Percentiles rank a stretch among this genome's conserved stretches.
Evolutionary conservation across 768 basidiomycete genomes (phyloP).

Genomic region (Baorangia bicolor): DNA sequence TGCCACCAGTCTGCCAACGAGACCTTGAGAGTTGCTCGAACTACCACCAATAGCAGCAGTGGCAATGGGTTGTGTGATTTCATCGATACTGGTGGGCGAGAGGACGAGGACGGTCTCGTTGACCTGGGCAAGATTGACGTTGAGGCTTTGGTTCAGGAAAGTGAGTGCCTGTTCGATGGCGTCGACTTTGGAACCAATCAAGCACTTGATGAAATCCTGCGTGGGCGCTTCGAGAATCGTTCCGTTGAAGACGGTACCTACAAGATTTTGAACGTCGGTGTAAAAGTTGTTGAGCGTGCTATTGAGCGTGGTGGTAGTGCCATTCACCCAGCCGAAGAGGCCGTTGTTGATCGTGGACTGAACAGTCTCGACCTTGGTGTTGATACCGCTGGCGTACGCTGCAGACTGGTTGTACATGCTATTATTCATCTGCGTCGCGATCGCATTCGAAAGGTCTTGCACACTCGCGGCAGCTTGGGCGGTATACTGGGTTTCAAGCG

Average conservation of each 20-base stretch:
- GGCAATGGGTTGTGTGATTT: constrained; percentile 77
- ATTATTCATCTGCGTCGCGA: constrained; percentile 73
- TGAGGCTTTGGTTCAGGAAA: constrained; percentile 86
- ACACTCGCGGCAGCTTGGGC: constrained; percentile 59
- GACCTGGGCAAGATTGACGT: constrained; percentile 76
- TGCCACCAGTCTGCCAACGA: constrained; percentile 71
- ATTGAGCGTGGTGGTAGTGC: constrained; percentile 85
- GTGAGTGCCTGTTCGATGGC: constrained; percentile 86
- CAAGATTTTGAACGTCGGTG: constrained; percentile 73
- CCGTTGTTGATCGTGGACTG: constrained; percentile 82
- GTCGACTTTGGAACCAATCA: constrained; percentile 88
- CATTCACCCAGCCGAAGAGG: constrained; percentile 94
- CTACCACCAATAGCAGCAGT: constrained; percentile 74
- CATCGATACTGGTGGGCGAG: constrained; percentile 67
- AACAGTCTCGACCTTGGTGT: constrained; percentile 62
- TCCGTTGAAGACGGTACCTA: constrained; percentile 77
- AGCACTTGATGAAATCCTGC: constrained; percentile 84
- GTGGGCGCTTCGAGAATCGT: constrained; percentile 81
- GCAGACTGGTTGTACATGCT: constrained; percentile 83
- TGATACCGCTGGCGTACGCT: constrained; percentile 75
- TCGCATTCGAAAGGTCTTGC: constrained; percentile 64
- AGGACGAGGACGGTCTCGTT: constrained; percentile 75
- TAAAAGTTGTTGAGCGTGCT: constrained; percentile 86
- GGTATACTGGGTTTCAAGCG: constrained; percentile 69
- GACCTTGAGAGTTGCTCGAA: constrained; percentile 49